Conservation (phyloP, 768 basidiomycete genomes). For the Suillus lakei region DNA sequence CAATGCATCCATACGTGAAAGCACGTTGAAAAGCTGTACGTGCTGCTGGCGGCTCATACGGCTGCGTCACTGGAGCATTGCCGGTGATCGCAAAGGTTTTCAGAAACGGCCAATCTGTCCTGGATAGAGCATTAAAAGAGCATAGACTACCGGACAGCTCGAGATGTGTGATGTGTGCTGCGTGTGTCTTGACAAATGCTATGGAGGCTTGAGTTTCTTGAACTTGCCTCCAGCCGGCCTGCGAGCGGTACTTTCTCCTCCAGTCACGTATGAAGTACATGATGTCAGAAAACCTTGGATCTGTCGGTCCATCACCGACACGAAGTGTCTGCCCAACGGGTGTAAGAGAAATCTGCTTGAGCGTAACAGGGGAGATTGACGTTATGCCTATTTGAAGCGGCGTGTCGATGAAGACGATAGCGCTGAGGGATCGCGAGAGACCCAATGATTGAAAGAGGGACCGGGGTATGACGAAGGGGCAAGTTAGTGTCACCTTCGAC, state of each 20-base stretch:
- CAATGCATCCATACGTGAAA: conserved; percentile 35
- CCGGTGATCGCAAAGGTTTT: conserved; percentile 37
- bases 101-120: conserved; percentile 35
- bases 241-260: conserved; percentile 40
- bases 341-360: conserved; percentile 32
- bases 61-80: conserved; percentile 23
- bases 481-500: conserved; percentile 30
- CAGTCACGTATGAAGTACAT: conserved; percentile 41
- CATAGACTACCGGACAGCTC: conserved; percentile 38
- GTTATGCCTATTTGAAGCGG: conserved; percentile 40
- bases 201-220: conserved; percentile 35
- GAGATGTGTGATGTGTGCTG: conserved; percentile 32
- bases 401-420: conserved; percentile 36
- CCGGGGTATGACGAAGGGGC: conserved; percentile 37
- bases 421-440: conserved; percentile 29
- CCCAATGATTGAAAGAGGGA: conserved; percentile 33
- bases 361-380: conserved; percentile 31
- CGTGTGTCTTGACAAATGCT: conserved; percentile 35
- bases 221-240: conserved; percentile 32
- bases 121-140: conserved; percentile 29
- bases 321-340: conserved; percentile 40
- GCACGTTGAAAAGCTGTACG: conserved; percentile 32
- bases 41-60: conserved; percentile 21
- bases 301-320: conserved; percentile 38
- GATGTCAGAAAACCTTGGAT: conserved; percentile 36